Percentiles rank a stretch among this genome's conserved stretches.
Evolutionary conservation across 441 rosid species (phyloP).

Genomic region (Flueggea neowawraea): DNA sequence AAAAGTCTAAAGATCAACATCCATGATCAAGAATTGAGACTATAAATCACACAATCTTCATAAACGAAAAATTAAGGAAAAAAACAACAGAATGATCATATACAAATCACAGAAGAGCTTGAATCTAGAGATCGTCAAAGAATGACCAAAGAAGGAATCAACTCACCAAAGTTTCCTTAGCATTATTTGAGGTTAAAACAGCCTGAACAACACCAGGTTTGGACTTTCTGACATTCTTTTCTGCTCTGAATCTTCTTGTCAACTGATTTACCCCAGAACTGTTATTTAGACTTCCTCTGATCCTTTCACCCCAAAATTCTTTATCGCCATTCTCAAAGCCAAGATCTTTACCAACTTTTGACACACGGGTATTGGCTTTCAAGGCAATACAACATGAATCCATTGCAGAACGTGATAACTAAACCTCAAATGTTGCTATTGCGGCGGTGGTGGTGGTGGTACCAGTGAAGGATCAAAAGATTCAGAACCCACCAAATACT

Average conservation of each 20-base stretch:
- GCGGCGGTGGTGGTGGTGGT: not conserved
- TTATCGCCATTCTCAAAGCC: slow-evolving; percentile 31
- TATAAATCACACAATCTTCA: not conserved
- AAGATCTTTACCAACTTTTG: slow-evolving; percentile 19
- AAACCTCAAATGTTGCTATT: slow-evolving; percentile 8
- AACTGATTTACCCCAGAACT: slow-evolving; percentile 25
- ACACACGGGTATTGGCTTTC: slow-evolving; percentile 32
- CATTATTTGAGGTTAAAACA: slow-evolving; percentile 52
- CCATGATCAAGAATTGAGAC: slow-evolving; percentile 1
- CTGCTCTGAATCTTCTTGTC: slow-evolving; percentile 29
- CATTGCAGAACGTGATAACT: slow-evolving; percentile 27
- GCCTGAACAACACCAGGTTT: slow-evolving; percentile 47
- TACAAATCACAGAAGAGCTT: no score
- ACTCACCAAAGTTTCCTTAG: slow-evolving; percentile 56
- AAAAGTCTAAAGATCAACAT: slow-evolving; percentile 35
- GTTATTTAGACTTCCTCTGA: slow-evolving; percentile 37
- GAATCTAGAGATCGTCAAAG: not conserved
- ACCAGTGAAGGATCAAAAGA: slow-evolving; percentile 13
- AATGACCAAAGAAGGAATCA: not conserved
- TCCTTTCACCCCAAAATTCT: slow-evolving; percentile 58
- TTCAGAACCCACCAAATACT: not conserved
- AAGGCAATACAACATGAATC: slow-evolving; percentile 50
- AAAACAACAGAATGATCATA: no score
- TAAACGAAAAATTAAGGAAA: no score
- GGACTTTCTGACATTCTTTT: slow-evolving; percentile 26